These are phyloP conservation scores for Lactarius tabidus DNA, from an alignment of 768 basidiomycete species.

Conservation along the genomic window DNA sequence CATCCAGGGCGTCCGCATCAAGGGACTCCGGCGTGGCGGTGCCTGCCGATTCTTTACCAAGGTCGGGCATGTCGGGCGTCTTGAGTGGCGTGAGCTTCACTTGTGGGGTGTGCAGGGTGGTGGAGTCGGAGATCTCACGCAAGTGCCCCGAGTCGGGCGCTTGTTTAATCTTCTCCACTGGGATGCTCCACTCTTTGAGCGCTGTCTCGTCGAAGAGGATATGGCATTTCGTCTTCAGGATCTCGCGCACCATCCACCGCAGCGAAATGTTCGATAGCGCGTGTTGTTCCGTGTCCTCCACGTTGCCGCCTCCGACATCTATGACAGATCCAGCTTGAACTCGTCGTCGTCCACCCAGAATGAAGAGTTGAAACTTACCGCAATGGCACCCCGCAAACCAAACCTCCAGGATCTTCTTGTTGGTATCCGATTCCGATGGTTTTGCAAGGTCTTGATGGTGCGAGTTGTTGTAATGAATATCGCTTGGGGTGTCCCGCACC, in stretches of 20 bases:
- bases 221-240: conserved; percentile 14
- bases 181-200: conserved; percentile 16
- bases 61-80: background rate
- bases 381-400: conserved; percentile 25
- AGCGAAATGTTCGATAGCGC: conserved; percentile 23
- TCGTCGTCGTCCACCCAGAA: background rate
- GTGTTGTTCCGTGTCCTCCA: conserved; percentile 1
- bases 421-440: background rate
- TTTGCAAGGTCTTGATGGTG: background rate
- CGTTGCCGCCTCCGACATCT: conserved; percentile 24
- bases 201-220: conserved; percentile 18
- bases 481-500: conserved; percentile 3
- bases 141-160: background rate
- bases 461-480: background rate
- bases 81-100: no score
- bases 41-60: no score
- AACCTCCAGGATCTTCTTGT: conserved; percentile 20
- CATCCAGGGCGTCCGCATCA: conserved; percentile 32
- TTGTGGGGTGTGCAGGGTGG: background rate
- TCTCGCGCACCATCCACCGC: conserved; percentile 25
- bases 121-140: no score
- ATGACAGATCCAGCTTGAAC: background rate
- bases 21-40: no score
- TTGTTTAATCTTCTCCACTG: conserved; percentile 1
- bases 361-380: conserved; percentile 1